Evolutionary conservation across 1,284 basidiomycete species (phyloP).

Genomic region (Fomitopsis schrenkii): DNA sequence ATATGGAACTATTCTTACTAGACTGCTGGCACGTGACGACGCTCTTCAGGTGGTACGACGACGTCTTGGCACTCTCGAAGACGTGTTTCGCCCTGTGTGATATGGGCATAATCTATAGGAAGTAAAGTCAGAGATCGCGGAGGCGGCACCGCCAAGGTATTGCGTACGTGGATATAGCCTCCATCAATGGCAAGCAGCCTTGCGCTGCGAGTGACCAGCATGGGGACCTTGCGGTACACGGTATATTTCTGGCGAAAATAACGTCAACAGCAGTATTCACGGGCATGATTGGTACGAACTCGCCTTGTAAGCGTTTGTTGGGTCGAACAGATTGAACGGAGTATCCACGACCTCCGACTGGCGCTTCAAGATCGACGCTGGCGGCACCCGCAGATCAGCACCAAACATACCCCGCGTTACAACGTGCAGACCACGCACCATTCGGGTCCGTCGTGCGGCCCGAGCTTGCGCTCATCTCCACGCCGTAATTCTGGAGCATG

Average conservation of each 20-base stretch:
- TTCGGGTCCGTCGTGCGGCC: conserved; percentile 86
- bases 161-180: conserved; percentile 85
- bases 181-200: conserved; percentile 93
- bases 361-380: conserved; percentile 90
- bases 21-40: conserved; percentile 84
- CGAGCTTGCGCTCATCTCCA: conserved; percentile 54
- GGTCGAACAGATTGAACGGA: conserved; percentile 55
- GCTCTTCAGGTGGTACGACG: conserved; percentile 89
- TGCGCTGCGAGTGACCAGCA: conserved; percentile 88
- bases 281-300: conserved; percentile 10
- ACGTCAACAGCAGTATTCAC: not conserved
- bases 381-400: not conserved
- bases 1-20: conserved; percentile 74
- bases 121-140: conserved; percentile 1
- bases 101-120: conserved; percentile 80
- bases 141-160: not conserved
- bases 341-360: conserved; percentile 73
- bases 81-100: conserved; percentile 78
- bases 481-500: conserved; percentile 68
- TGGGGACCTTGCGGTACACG: conserved; percentile 93
- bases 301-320: conserved; percentile 81
- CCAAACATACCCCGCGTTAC: not conserved
- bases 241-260: conserved; percentile 68
- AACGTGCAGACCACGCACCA: conserved; percentile 43
- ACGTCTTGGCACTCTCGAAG: conserved; percentile 85